Percentiles rank a stretch among this genome's conserved stretches.
Evolutionary conservation across 2,329 filamentous ascomycete genomes (phyloP).

Genomic region (Stemphylium beticola): DNA sequence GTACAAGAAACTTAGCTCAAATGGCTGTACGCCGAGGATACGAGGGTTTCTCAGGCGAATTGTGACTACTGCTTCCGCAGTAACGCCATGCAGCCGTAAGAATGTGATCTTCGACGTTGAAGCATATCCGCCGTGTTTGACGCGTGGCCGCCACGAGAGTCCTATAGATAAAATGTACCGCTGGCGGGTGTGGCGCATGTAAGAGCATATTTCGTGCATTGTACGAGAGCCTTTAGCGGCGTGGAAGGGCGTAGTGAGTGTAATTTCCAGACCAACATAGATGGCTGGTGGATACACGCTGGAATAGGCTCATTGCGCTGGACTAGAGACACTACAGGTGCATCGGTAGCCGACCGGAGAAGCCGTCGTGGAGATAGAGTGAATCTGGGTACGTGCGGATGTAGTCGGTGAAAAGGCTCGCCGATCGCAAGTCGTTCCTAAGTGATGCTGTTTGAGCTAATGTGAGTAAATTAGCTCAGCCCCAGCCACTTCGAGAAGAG

Average conservation of each 20-base stretch:
- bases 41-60: not conserved
- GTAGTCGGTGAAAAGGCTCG: too few species aligned
- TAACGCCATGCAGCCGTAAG: not conserved
- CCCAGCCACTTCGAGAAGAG: too few species aligned
- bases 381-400: not conserved
- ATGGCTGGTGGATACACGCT: not conserved
- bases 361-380: not conserved
- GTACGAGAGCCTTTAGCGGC: not conserved
- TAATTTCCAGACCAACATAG: not conserved
- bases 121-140: not conserved
- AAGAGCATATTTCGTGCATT: not conserved
- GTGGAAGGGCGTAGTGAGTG: not conserved
- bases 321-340: not conserved
- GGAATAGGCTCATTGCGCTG: not conserved
- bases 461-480: too few species aligned
- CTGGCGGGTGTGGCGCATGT: not conserved
- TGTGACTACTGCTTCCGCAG: not conserved
- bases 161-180: not conserved
- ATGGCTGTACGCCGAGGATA: not conserved
- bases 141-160: not conserved
- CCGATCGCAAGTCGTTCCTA: too few species aligned
- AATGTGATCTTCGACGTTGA: not conserved
- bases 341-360: not conserved
- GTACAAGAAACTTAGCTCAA: not conserved
- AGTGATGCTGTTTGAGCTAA: too few species aligned